These are phyloP conservation scores for Saccharomycopsis babjevae DNA, from an alignment of 805 yeast species.

Conservation along the genomic window DNA sequence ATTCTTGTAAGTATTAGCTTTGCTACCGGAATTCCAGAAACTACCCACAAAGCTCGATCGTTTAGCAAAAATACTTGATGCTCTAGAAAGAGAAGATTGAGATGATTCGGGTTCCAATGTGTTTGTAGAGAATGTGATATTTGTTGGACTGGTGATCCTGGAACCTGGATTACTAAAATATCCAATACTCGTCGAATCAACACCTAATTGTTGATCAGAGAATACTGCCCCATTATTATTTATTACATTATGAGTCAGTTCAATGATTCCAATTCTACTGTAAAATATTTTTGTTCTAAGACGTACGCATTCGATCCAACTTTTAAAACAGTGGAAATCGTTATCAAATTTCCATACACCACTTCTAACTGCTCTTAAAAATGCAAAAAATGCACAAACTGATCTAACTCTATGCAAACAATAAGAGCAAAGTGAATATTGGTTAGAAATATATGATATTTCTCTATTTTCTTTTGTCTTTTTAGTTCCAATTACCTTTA, in stretches of 20 bases:
- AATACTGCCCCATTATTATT: slow-evolving; percentile 12
- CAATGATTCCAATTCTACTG: slow-evolving; percentile 59
- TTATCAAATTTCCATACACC: slow-evolving; percentile 51
- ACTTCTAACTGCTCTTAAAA: slow-evolving; percentile 51
- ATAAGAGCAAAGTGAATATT: slow-evolving; percentile 68
- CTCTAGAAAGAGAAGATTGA: neutral
- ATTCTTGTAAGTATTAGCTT: neutral
- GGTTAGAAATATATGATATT: slow-evolving; percentile 27
- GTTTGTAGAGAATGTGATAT: neutral
- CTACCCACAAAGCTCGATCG: slow-evolving; percentile 14
- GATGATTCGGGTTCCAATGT: neutral
- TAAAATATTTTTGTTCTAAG: slow-evolving; percentile 70
- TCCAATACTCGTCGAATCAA: slow-evolving; percentile 20
- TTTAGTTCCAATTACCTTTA: slow-evolving; percentile 37
- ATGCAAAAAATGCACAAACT: slow-evolving; percentile 74
- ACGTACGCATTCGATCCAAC: slow-evolving; percentile 59
- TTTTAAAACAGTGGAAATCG: slow-evolving; percentile 33
- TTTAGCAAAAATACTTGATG: slow-evolving; percentile 12
- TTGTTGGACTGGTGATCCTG: slow-evolving; percentile 14
- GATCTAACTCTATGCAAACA: slow-evolving; percentile 74
- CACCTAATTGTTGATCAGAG: slow-evolving; percentile 7
- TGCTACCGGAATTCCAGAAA: slow-evolving; percentile 11
- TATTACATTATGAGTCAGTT: slow-evolving; percentile 10
- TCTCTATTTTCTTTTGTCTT: slow-evolving; percentile 22
- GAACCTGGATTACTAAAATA: slow-evolving; percentile 20